A percentile compares a stretch with the other conserved stretches of the same genome.
Evolutionary conservation across 2,329 filamentous ascomycete species (phyloP).

Genomic region (Diaporthe caulivora): DNA sequence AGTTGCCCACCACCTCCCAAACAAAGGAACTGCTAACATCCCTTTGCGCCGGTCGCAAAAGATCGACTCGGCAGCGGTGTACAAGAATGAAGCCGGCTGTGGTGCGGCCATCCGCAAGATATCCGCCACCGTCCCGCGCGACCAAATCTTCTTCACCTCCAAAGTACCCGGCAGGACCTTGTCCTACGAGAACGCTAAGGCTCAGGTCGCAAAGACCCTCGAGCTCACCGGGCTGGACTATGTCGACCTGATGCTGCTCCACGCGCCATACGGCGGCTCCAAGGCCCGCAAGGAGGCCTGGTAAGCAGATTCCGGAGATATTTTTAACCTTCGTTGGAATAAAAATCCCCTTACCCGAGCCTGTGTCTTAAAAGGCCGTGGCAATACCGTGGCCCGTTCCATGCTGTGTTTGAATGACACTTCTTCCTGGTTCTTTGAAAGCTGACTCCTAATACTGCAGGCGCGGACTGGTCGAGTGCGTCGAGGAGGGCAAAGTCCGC

Average conservation of each 20-base stretch:
- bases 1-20: background rate
- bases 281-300: constrained; percentile 69
- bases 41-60: constrained; percentile 42
- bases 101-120: constrained; percentile 57
- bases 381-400: no score
- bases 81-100: constrained; percentile 63
- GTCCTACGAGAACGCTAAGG: constrained; percentile 73
- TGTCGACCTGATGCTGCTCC: constrained; percentile 75
- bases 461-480: constrained; percentile 73
- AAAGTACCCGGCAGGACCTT: constrained; percentile 62
- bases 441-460: no score
- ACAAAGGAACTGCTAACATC: background rate
- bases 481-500: constrained; percentile 71
- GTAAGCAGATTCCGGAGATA: no score
- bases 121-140: constrained; percentile 56
- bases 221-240: constrained; percentile 73
- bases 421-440: no score
- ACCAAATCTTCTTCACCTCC: constrained; percentile 67
- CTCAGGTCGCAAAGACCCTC: constrained; percentile 73
- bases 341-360: no score
- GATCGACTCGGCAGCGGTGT: constrained; percentile 67
- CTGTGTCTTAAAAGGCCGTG: no score
- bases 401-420: no score
- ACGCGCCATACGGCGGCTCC: constrained; percentile 70
- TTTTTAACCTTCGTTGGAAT: no score